Evolutionary conservation across 257 asterid genomes (phyloP).

Genomic region (Solanum peruvianum): DNA sequence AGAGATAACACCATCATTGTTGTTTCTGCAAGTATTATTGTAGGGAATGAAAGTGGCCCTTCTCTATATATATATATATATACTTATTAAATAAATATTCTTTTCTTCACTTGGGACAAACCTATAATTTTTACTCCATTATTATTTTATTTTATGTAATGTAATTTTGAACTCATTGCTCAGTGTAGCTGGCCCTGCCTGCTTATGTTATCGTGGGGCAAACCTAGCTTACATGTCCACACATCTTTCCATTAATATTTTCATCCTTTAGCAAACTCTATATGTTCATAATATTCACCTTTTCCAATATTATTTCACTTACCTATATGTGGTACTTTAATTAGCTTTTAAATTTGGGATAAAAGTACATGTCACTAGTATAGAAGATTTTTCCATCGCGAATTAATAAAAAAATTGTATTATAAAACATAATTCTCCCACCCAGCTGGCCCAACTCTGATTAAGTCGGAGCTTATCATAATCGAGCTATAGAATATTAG

Average conservation of each 20-base stretch:
- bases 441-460: neutral
- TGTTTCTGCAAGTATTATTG: neutral
- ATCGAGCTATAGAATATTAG: neutral
- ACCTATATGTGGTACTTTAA: neutral
- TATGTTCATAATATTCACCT: neutral
- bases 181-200: neutral
- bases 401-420: neutral
- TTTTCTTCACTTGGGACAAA: conserved; percentile 8
- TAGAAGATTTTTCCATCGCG: neutral
- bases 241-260: neutral
- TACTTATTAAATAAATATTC: neutral
- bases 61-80: neutral
- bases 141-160: neutral
- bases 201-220: neutral
- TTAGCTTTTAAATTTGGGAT: neutral
- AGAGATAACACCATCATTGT: conserved; percentile 26
- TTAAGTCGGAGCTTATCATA: neutral
- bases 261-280: neutral
- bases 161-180: neutral
- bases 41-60: neutral
- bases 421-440: neutral
- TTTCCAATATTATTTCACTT: neutral
- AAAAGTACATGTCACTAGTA: neutral
- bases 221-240: neutral
- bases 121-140: neutral